Evolutionary conservation across 805 yeast genomes (phyloP), one percentile per base, ranked within the genome.

Genomic region (Dipodascus albidus): DNA sequence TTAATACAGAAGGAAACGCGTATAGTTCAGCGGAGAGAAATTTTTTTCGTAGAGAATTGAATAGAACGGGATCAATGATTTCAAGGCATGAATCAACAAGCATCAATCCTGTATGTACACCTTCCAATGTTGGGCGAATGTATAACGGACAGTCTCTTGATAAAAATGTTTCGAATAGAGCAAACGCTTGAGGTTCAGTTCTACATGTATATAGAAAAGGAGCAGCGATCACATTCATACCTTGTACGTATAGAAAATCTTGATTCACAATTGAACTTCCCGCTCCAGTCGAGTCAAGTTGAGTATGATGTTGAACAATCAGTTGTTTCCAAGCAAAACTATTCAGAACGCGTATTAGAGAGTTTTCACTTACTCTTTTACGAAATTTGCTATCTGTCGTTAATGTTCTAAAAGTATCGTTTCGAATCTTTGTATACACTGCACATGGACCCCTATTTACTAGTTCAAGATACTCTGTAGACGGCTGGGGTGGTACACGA

Each of bases 151-250:
- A 82, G 59, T 81, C 81, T 27, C 72, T 68, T 2, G 77, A 75
- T 50, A 89, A 68, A 44, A 89, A 67, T 21, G 77, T 75, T 51
- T 81, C 81, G 59, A 87, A 80, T 35, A 90, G 56, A 9, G 85
- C 79, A 64, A 81, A 88, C 1, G 96, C 93, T 68, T 88, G 87
- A 0, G 96, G 89, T 64, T 89, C 97, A 35, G 88, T 79, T 47
- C 82, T 81, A 60, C 85, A 76, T 0, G 85, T 75, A 64, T 79
- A 89, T 17, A 88, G 76, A 53, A 89, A 78, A 1, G 96, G 96
- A 0, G 96, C 96, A 22, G 85, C 76, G 21, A 89, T 66, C 0
- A 89, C 88, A 64, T 89, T 89, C 84, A 90, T 80, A 1, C 96
- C 96, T 64, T 89, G 96, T n/a, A 89, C 96, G 63, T 87, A 87